These are phyloP conservation scores for Stygiomarasmius scandens DNA, from an alignment of 1,284 basidiomycete species.

Conservation along the genomic window DNA sequence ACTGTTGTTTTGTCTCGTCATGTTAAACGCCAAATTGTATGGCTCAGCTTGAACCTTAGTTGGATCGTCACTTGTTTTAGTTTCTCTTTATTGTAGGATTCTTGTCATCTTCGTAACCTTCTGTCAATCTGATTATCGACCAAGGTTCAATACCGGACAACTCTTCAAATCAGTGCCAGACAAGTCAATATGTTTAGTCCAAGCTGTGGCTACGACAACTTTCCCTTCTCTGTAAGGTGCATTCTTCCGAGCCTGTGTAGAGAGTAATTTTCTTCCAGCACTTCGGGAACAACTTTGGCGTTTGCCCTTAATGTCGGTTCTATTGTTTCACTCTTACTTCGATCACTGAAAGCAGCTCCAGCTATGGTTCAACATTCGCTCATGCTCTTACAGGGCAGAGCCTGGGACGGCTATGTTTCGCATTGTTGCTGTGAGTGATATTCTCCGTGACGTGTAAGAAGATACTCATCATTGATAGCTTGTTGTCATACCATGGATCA, in stretches of 20 bases:
- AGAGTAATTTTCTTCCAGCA: constrained; percentile 3
- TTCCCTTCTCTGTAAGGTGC: constrained; percentile 14
- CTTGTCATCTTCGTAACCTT: no score
- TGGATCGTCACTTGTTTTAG: constrained; percentile 19
- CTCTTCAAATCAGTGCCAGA: constrained; percentile 14
- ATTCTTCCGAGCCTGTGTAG: not conserved
- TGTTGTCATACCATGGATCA: constrained; percentile 11
- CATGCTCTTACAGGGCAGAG: not conserved
- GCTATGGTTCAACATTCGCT: constrained; percentile 13
- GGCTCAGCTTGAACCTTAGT: constrained; percentile 19
- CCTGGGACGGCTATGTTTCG: not conserved
- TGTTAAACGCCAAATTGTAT: constrained; percentile 15
- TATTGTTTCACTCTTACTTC: not conserved
- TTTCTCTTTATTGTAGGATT: constrained; percentile 13
- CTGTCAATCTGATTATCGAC: not conserved
- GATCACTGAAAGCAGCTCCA: not conserved
- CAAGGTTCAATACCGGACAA: constrained; percentile 18
- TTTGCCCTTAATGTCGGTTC: constrained; percentile 14
- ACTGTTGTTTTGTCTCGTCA: constrained; percentile 13
- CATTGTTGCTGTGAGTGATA: constrained; percentile 1
- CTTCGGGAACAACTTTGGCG: constrained; percentile 17
- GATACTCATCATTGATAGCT: constrained; percentile 4
- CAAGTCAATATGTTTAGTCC: constrained; percentile 13
- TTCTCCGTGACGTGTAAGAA: not conserved
- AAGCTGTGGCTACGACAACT: constrained; percentile 14